These are phyloP conservation scores for Striga hermonthica DNA, from an alignment of 305 asterid species.

Conservation along the genomic window DNA sequence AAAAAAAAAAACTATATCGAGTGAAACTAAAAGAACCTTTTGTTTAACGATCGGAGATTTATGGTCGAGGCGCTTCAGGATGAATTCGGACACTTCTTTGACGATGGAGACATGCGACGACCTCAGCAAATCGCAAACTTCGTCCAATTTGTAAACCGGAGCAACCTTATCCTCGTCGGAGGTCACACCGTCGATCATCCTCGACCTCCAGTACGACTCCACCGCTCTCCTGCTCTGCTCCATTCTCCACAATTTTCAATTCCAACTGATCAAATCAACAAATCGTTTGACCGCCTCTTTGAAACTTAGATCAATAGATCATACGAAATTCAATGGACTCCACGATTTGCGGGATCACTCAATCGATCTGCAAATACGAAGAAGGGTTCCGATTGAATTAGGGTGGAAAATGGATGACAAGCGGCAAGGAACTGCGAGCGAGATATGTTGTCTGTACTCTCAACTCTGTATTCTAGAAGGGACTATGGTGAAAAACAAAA, in stretches of 20 bases:
- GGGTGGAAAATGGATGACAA: too few species aligned
- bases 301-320: too few species aligned
- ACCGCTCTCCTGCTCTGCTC: slow-evolving; percentile 98
- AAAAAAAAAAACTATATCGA: background rate
- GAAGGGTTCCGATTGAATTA: too few species aligned
- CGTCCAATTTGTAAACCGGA: slow-evolving; percentile 95
- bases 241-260: slow-evolving; percentile 39
- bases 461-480: too few species aligned
- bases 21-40: slow-evolving; percentile 40
- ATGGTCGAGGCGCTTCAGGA: slow-evolving; percentile 90
- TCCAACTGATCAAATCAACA: slow-evolving; percentile 29
- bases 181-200: slow-evolving; percentile 81
- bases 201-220: slow-evolving; percentile 96
- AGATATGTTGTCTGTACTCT: too few species aligned
- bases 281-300: slow-evolving; percentile 23
- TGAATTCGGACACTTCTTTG: slow-evolving; percentile 85
- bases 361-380: too few species aligned
- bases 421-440: too few species aligned
- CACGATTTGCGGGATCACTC: too few species aligned
- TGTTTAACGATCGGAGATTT: slow-evolving; percentile 89
- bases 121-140: slow-evolving; percentile 81
- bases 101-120: slow-evolving; percentile 76
- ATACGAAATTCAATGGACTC: too few species aligned
- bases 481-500: too few species aligned
- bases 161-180: slow-evolving; percentile 95